phyloP scores from a whole-genome alignment of 805 yeast species.

The Ogataea wickerhamii region DNA sequence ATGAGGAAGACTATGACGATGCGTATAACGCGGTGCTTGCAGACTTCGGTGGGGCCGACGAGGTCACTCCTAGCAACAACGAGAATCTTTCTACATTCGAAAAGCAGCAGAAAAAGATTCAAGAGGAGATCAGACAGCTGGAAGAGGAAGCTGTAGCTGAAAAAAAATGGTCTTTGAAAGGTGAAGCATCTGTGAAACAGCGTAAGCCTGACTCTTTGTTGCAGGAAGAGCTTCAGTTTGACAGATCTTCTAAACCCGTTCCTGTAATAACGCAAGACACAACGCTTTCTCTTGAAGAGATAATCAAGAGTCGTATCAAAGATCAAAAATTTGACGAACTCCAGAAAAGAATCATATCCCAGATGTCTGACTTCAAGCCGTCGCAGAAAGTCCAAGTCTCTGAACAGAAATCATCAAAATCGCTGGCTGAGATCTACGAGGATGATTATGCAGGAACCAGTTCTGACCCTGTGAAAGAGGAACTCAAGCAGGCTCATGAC shows the following conservation, averaged over 20 bases:
- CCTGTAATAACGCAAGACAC: constrained; percentile 90
- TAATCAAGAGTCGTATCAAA: constrained; percentile 78
- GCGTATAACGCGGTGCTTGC: constrained; percentile 59
- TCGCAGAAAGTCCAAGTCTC: constrained; percentile 60
- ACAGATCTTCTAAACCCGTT: constrained; percentile 90
- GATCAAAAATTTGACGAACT: constrained; percentile 80
- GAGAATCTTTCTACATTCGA: constrained; percentile 69
- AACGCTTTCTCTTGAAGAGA: constrained; percentile 82
- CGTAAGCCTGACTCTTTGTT: constrained; percentile 83
- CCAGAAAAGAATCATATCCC: constrained; percentile 66
- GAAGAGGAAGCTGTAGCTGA: constrained; percentile 88
- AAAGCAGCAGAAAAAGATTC: constrained; percentile 73
- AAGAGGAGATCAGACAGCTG: constrained; percentile 69
- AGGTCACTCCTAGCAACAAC: constrained; percentile 34
- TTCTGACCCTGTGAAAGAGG: constrained; percentile 49
- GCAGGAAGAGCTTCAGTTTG: constrained; percentile 82
- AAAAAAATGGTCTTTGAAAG: constrained; percentile 91
- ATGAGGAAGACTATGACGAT: constrained; percentile 58
- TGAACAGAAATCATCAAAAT: constrained; percentile 79
- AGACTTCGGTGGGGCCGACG: constrained; percentile 57
- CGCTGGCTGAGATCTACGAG: constrained; percentile 89
- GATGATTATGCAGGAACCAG: constrained; percentile 60
- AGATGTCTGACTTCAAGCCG: constrained; percentile 58
- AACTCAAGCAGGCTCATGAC: constrained; percentile 66
- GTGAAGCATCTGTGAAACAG: constrained; percentile 80